Evolutionary conservation across 148 eudicot species (phyloP), one percentile per base, ranked within the genome.

Genomic region (Amaranthus hypochondriacus): DNA sequence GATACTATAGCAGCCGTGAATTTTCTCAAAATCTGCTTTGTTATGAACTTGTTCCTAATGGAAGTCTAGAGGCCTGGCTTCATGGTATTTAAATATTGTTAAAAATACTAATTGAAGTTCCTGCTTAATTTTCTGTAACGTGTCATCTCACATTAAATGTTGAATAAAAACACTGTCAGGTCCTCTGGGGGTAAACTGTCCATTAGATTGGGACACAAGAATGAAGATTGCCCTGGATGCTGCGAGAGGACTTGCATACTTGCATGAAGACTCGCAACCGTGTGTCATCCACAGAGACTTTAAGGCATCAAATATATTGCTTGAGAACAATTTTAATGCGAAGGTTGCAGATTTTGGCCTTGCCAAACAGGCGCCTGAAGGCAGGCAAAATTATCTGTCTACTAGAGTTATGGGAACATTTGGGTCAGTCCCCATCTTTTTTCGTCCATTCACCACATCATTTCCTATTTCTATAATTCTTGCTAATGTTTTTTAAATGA

Each of bases 141-240:
- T 21, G 28, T 50, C 11, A 9, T 50, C 9, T 10, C 8, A 48
- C 15, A 9, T 66, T 42, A 4, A 15, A 7, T 14, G 11, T 28
- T 68, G 9, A 56, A 8, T 3, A 21, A n/a, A 48, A 61, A 10
- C 49, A 3, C 42, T 68, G 14, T 46, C 80, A 94, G 98, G 98
- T 49, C 97, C 96, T 55, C 68, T 84, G 77, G 98, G 97, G 73
- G 86, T 89, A 15, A 87, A 92, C 73, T 88, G 96, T 83, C 97
- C 98, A 59, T 82, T 94, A 76, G 96, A 92, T 77, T 94, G 98
- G 98, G 93, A 90, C 51, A 84, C 89, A 7, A 91, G 98, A 81
- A 91, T 94, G 97, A 94, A 86, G 82, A 90, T 94, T 80, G 98
- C 97, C 15, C 96, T 92, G 62, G 98, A 92, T 88, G 98, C 98